Conservation (phyloP, 352 stramenopile species). For the Phytophthora litchii region DNA sequence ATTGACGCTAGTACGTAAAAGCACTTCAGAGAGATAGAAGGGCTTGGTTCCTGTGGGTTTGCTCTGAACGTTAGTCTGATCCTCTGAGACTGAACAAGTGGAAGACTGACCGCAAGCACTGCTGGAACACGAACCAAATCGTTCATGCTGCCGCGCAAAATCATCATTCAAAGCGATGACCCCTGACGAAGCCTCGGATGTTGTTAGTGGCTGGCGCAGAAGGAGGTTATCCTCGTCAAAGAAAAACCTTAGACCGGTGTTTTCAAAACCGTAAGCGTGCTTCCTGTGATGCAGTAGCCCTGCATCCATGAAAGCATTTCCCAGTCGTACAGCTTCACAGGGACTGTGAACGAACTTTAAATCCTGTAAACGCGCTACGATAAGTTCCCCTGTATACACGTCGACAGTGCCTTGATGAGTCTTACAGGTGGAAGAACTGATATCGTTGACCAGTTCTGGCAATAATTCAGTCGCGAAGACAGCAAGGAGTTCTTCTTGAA, state of each 20-base stretch:
- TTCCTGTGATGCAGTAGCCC: conserved; percentile 54
- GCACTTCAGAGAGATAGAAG: conserved; percentile 15
- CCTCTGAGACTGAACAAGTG: conserved; percentile 14
- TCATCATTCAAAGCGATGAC: conserved; percentile 16
- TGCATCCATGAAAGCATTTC: conserved; percentile 55
- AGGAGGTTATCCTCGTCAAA: conserved; percentile 49
- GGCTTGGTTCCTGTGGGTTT: conserved; percentile 18
- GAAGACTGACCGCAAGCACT: conserved; percentile 1
- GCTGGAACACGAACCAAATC: conserved; percentile 1
- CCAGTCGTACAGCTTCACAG: conserved; percentile 47
- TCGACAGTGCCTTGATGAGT: conserved; percentile 14
- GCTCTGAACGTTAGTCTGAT: conserved; percentile 23
- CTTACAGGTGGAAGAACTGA: conserved; percentile 25
- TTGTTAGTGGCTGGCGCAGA: conserved; percentile 33
- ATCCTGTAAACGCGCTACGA: conserved; percentile 39
- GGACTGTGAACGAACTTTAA: conserved; percentile 32
- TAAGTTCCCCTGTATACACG: conserved; percentile 39
- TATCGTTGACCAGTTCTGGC: conserved; percentile 31
- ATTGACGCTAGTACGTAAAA: conserved; percentile 2
- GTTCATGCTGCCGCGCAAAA: conserved; percentile 17
- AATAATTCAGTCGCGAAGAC: conserved; percentile 32
- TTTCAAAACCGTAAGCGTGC: conserved; percentile 45
- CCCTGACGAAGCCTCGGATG: not conserved
- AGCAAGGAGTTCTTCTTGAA: conserved; percentile 53
- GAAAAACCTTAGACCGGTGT: conserved; percentile 36